Evolutionary conservation across 2,329 filamentous ascomycete genomes (phyloP), one percentile per base, ranked within the genome.

Genomic region (Cordyceps farinosa): DNA sequence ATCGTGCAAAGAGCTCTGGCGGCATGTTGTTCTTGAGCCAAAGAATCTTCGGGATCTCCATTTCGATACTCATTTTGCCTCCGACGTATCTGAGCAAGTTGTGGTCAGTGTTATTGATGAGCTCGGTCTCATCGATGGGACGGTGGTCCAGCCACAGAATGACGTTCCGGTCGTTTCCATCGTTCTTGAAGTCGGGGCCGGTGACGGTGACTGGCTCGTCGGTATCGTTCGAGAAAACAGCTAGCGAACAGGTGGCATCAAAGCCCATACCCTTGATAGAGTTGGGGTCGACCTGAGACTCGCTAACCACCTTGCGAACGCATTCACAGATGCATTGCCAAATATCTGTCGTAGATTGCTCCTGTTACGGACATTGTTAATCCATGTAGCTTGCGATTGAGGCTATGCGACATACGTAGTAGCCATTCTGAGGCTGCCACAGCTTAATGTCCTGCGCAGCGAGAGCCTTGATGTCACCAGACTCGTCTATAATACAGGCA

Each of bases 21-120:
- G 95, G 90, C 95, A 99, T 98, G 78, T 98, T 86, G 77, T 97
- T 97, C 84, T 98, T 98, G 73, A 99, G 84, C 95, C 95, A 99
- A 64, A 98, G 83, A 1, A 97, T 91, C 79, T 99, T 99, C 67
- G 95, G 95, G 62, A 99, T 96, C 76, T 99, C 95, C 95, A 99
- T 99, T 81, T 99, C 95, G 68, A 97, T 94, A 74, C 92, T 97
- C 95, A 99, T 99, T 75, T 90, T 94, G 67, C 95, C 95, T 69
- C 95, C 95, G 22, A 99, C 95, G 73, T 99, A 99, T 72, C 92
- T 90, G 64, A 99, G 86, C 61, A 99, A 82, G 76, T 96, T 95
- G 81, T 99, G 95, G 60, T 88, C 84, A 3, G 95, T 98, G 61
- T 87, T 87, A 76, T 99, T 99, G 80, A 99, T 96, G 78, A 91